These are phyloP conservation scores for Lasiodiplodia gonubiensis DNA, from an alignment of 2,329 filamentous ascomycete genomes.

Conservation along the genomic window DNA sequence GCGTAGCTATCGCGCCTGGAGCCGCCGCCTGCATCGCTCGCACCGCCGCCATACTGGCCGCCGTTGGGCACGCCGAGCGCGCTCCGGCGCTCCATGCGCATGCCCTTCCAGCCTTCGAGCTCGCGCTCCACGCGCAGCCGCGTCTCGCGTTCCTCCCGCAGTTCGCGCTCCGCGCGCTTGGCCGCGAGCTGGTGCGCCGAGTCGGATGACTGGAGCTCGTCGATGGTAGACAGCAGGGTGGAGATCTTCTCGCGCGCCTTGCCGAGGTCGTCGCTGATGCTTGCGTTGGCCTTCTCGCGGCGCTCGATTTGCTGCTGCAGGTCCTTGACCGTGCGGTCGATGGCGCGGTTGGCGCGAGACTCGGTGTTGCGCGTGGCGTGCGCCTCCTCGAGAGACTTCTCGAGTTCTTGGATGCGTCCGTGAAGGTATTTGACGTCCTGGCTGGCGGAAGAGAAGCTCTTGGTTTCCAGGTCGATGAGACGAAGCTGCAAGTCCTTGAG, in stretches of 20 bases:
- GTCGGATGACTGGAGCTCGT: conserved; percentile 90
- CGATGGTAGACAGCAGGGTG: conserved; percentile 86
- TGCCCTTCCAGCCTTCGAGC: conserved; percentile 77
- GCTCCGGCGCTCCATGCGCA: conserved; percentile 66
- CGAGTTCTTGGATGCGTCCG: conserved; percentile 94
- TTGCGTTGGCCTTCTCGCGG: conserved; percentile 83
- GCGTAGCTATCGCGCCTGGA: conserved; percentile 49
- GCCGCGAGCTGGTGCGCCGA: conserved; percentile 79
- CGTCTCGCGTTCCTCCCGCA: conserved; percentile 87
- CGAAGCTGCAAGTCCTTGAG: conserved; percentile 89
- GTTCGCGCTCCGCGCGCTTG: conserved; percentile 85
- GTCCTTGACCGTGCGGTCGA: conserved; percentile 93
- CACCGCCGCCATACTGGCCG: neutral
- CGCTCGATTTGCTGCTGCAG: conserved; percentile 90
- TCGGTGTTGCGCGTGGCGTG: conserved; percentile 79
- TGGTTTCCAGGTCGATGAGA: conserved; percentile 93
- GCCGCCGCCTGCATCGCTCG: conserved; percentile 45
- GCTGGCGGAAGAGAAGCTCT: conserved; percentile 92
- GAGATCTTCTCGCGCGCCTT: conserved; percentile 90
- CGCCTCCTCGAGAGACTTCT: conserved; percentile 82
- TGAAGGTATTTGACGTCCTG: conserved; percentile 95
- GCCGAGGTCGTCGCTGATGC: conserved; percentile 81
- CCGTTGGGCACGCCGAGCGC: conserved; percentile 40
- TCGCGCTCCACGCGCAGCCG: conserved; percentile 82
- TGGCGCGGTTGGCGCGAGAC: conserved; percentile 85